A percentile compares a stretch with the other conserved stretches of the same genome.
These are phyloP conservation scores for Glycyrrhiza uralensis DNA, from an alignment of 306 rosid species.

Conservation along the genomic window DNA sequence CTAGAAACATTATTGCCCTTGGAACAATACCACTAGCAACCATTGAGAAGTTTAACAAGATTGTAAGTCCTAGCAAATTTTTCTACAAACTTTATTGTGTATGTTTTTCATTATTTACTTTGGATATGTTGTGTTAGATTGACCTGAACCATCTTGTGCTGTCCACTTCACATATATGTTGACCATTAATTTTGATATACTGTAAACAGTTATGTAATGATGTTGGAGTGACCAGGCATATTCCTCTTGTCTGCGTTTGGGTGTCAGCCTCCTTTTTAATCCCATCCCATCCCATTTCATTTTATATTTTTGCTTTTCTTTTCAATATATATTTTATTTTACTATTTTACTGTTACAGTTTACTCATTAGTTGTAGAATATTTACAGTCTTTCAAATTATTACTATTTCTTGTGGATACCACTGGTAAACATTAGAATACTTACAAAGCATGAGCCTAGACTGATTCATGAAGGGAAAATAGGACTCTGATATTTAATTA, in stretches of 20 bases:
- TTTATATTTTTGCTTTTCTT: constrained; percentile 1
- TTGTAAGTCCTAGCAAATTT: constrained; percentile 49
- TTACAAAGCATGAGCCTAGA: neutral
- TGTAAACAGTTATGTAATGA: neutral
- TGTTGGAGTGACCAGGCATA: constrained; percentile 12
- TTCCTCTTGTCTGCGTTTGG: constrained; percentile 8
- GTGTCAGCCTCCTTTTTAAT: neutral
- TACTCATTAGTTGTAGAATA: constrained; percentile 9
- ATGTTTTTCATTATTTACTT: constrained; percentile 6
- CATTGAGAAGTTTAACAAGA: constrained; percentile 82
- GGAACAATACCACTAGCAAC: constrained; percentile 91
- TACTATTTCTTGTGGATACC: neutral
- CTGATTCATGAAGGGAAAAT: constrained; percentile 12
- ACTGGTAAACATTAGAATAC: neutral
- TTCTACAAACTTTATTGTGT: neutral
- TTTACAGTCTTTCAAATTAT: neutral
- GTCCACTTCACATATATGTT: neutral
- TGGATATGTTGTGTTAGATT: constrained; percentile 1
- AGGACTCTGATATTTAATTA: neutral
- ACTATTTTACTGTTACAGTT: neutral
- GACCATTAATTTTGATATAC: constrained; percentile 3
- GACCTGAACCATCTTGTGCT: neutral
- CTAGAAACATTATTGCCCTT: constrained; percentile 67
- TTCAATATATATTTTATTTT: neutral
- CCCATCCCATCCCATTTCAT: neutral